Evolutionary conservation across 208 protist species (phyloP).

Genomic region (Hexamita inflata): DNA sequence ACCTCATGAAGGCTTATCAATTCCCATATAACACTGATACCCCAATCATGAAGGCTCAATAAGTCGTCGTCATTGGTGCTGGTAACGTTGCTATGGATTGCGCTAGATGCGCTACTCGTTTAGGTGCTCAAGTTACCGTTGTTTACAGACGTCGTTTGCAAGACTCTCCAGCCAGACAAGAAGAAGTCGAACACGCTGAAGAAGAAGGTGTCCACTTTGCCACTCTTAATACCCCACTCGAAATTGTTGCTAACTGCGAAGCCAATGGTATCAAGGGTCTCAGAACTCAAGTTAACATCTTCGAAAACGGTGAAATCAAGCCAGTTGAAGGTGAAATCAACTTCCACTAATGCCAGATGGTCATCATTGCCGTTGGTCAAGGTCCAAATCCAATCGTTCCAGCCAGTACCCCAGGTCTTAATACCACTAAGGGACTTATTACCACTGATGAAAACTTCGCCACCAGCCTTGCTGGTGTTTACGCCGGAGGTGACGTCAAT

Average conservation of each 20-base stretch:
- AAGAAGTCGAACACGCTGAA: constrained; percentile 18
- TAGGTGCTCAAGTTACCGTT: constrained; percentile 17
- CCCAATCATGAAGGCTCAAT: not conserved
- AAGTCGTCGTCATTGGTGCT: constrained; percentile 24
- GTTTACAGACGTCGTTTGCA: constrained; percentile 10
- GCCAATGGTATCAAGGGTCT: constrained; percentile 23
- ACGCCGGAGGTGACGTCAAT: constrained; percentile 13
- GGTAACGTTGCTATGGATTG: constrained; percentile 30
- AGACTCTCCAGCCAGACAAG: constrained; percentile 2
- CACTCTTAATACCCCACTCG: not conserved
- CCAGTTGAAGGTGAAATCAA: not conserved
- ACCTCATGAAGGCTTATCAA: not conserved
- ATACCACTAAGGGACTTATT: constrained; percentile 1
- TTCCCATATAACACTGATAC: not conserved
- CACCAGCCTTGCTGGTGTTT: constrained; percentile 20
- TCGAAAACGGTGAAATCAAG: not conserved
- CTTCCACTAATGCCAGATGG: not conserved
- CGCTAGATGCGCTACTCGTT: not conserved
- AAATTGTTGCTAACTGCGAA: constrained; percentile 11
- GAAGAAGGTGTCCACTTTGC: constrained; percentile 22
- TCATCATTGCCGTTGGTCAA: constrained; percentile 26
- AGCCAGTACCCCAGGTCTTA: not conserved
- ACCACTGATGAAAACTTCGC: constrained; percentile 22
- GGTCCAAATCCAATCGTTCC: constrained; percentile 16
- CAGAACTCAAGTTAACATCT: not conserved